phyloP scores from a whole-genome alignment of 768 basidiomycete species.

The Tephrocybe rancida region DNA sequence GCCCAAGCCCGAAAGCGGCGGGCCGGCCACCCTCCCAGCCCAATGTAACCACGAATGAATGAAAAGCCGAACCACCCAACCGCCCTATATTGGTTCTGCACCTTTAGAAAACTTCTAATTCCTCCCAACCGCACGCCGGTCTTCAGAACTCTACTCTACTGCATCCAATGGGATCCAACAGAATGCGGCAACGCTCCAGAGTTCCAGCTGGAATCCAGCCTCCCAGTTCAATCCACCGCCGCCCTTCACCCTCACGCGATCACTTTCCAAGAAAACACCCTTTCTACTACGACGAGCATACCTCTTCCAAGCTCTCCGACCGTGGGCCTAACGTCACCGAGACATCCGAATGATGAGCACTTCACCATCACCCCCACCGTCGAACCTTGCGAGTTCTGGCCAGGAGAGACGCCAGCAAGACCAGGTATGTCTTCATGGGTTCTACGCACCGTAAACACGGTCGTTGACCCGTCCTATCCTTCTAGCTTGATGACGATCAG shows the following conservation, averaged over 20 bases:
- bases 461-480: conserved; percentile 4
- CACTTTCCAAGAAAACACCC: conserved; percentile 78
- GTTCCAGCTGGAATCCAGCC: conserved; percentile 66
- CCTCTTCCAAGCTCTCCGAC: conserved; percentile 81
- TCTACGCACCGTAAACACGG: background rate
- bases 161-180: conserved; percentile 47
- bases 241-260: conserved; percentile 76
- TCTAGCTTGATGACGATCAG: conserved; percentile 94
- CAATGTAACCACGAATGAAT: no score
- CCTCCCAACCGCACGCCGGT: conserved; percentile 28
- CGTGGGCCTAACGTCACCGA: conserved; percentile 74
- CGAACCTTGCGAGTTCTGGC: conserved; percentile 90
- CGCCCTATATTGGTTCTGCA: no score
- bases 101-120: conserved; percentile 52
- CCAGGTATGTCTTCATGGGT: conserved; percentile 66
- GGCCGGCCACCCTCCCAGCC: no score
- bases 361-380: conserved; percentile 79
- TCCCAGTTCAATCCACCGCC: conserved; percentile 84
- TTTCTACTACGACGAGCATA: conserved; percentile 81
- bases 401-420: conserved; percentile 80
- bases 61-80: no score
- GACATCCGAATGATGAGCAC: conserved; percentile 72
- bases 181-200: conserved; percentile 72
- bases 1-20: no score
- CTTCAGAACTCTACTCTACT: conserved; percentile 31